These are phyloP conservation scores for Corchorus olitorius DNA, from an alignment of 345 rosid genomes.

Conservation along the genomic window DNA sequence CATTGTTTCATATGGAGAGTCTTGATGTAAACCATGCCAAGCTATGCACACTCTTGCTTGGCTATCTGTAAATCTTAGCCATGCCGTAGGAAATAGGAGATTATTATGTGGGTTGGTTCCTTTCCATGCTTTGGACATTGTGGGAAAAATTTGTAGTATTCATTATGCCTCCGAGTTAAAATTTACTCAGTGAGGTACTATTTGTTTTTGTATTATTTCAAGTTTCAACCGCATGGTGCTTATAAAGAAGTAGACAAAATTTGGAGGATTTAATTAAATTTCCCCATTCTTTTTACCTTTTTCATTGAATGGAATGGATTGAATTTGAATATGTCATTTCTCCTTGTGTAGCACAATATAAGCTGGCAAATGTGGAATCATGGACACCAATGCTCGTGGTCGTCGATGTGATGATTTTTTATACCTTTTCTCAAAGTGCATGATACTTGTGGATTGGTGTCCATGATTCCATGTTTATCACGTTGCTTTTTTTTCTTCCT, in stretches of 20 bases:
- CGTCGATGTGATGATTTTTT: not conserved
- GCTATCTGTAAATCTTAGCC: conserved; percentile 41
- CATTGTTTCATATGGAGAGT: conserved; percentile 13
- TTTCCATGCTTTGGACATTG: conserved; percentile 21
- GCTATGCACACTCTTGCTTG: conserved; percentile 2
- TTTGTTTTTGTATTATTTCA: conserved; percentile 25
- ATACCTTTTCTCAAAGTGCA: not conserved
- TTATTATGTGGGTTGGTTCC: not conserved
- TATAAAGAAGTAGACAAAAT: conserved; percentile 4
- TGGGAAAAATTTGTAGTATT: conserved; percentile 28
- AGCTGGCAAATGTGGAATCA: not conserved
- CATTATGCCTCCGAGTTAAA: conserved; percentile 48
- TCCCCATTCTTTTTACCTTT: not conserved
- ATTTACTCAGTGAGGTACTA: conserved; percentile 40
- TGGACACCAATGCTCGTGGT: conserved; percentile 8
- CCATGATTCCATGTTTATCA: not conserved
- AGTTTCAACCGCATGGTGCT: conserved; percentile 25
- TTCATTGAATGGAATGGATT: not conserved
- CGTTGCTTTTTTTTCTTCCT: not conserved
- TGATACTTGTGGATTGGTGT: not conserved
- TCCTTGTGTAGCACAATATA: not conserved
- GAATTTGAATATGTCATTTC: not conserved
- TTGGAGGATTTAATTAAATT: not conserved
- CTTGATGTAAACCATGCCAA: conserved; percentile 10
- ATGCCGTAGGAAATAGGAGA: conserved; percentile 34